Percentiles rank a stretch among this genome's conserved stretches.
Conservation (phyloP, 2,329 filamentous ascomycete genomes). For the Uncinocarpus reesii region DNA sequence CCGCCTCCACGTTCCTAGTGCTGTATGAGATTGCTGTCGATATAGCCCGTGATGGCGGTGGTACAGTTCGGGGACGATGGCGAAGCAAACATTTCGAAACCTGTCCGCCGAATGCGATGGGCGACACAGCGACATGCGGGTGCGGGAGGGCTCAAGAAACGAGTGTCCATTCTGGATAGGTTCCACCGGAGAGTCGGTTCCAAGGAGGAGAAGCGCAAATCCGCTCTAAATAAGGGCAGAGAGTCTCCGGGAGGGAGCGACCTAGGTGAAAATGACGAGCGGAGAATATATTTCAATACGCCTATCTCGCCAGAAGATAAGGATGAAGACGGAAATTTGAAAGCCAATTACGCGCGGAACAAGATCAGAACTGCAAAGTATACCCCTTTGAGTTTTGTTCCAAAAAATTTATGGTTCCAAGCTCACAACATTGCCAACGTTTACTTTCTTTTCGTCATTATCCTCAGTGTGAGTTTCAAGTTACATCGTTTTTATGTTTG, state of each 20-base stretch:
- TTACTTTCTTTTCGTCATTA: conserved; percentile 94
- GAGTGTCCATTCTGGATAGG: conserved; percentile 70
- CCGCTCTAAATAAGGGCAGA: conserved; percentile 26
- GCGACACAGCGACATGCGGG: conserved; percentile 80
- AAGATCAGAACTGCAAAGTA: conserved; percentile 98
- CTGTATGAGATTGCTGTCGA: conserved; percentile 14
- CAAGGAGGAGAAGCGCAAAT: conserved; percentile 59
- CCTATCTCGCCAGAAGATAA: conserved; percentile 63
- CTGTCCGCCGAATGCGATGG: conserved; percentile 80
- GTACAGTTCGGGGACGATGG: conserved; percentile 27
- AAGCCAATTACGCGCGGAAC: conserved; percentile 66
- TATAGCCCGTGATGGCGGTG: conserved; percentile 28
- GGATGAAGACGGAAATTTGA: conserved; percentile 70
- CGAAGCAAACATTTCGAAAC: conserved; percentile 44
- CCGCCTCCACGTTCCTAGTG: conserved; percentile 4
- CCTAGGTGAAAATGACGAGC: conserved; percentile 26
- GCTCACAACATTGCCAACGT: conserved; percentile 98
- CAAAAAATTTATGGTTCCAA: conserved; percentile 95
- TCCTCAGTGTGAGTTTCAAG: conserved; percentile 85
- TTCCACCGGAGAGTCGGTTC: conserved; percentile 52
- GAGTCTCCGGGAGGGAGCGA: conserved; percentile 5
- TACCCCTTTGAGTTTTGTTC: conserved; percentile 85
- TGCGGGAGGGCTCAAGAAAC: conserved; percentile 65
- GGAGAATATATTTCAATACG: conserved; percentile 74
- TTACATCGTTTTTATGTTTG: too few relatives aligned